Conservation (phyloP, 2,329 filamentous ascomycete species). For the Dryadomyces sulphureus region DNA sequence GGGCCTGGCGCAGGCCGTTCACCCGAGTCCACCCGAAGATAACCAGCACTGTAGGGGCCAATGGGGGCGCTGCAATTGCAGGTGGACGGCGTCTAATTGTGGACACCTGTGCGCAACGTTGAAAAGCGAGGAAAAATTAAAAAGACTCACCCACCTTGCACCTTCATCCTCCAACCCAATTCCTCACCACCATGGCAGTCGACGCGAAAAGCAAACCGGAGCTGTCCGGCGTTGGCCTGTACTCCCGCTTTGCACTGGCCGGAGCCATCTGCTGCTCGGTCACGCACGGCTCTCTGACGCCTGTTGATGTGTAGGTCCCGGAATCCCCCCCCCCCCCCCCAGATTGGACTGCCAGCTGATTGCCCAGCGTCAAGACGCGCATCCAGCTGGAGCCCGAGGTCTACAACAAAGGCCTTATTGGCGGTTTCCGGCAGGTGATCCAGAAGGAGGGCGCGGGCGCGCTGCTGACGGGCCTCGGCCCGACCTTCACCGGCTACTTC, state of each 20-base stretch:
- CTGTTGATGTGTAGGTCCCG: conserved; percentile 91
- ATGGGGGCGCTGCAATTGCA: neutral
- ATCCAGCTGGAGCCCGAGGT: conserved; percentile 71
- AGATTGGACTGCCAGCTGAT: neutral
- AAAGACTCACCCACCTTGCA: no score
- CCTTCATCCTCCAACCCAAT: no score
- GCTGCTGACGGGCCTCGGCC: conserved; percentile 63
- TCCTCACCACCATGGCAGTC: no score
- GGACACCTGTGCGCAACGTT: no score
- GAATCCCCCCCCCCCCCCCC: no score
- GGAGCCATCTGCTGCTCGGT: conserved; percentile 96
- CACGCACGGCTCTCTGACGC: conserved; percentile 92
- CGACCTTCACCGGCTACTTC: conserved; percentile 70
- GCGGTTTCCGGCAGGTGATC: conserved; percentile 65
- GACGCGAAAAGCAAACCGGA: conserved; percentile 23
- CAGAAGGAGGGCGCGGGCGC: conserved; percentile 61
- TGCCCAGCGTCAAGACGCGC: conserved; percentile 63
- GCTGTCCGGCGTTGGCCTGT: conserved; percentile 50
- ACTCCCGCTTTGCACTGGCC: conserved; percentile 92
- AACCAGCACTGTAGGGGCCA: neutral
- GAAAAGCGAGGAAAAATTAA: no score
- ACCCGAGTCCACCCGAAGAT: neutral
- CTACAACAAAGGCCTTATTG: conserved; percentile 69
- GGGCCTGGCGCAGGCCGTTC: neutral
- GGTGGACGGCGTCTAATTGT: neutral